These are phyloP conservation scores for Saccharomyces mikatae DNA, from an alignment of 805 yeast genomes.

Conservation along the genomic window DNA sequence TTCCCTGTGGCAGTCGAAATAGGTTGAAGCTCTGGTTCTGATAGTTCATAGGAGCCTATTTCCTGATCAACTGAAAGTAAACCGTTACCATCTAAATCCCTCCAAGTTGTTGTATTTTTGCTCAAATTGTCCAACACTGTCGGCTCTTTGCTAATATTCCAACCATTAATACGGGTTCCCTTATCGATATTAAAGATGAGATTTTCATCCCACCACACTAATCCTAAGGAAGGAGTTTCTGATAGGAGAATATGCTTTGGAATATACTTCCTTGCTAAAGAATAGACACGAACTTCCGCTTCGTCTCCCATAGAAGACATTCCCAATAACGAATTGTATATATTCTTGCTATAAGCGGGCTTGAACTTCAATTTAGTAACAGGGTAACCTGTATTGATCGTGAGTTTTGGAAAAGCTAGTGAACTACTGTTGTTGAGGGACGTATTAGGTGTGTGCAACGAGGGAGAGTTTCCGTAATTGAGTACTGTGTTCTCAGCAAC, in stretches of 20 bases:
- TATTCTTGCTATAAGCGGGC: constrained; percentile 25
- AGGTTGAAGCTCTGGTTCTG: constrained; percentile 1
- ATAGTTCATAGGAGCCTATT: constrained; percentile 17
- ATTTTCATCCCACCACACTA: constrained; percentile 32
- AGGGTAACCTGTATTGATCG: constrained; percentile 67
- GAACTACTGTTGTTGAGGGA: constrained; percentile 1
- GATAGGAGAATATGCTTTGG: constrained; percentile 45
- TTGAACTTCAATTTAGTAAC: constrained; percentile 46
- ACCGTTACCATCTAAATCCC: constrained; percentile 32
- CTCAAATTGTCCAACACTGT: constrained; percentile 25
- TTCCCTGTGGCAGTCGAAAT: background rate
- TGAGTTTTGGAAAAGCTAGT: constrained; percentile 51
- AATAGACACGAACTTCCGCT: constrained; percentile 60
- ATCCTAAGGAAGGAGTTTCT: constrained; percentile 25
- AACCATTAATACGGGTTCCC: constrained; percentile 26
- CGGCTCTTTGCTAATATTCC: constrained; percentile 28
- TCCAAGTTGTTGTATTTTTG: constrained; percentile 26
- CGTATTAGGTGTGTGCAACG: constrained; percentile 27
- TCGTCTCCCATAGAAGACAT: constrained; percentile 65
- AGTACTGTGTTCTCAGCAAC: constrained; percentile 1
- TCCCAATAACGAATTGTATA: constrained; percentile 61
- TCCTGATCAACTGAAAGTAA: constrained; percentile 24
- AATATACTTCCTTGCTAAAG: constrained; percentile 58
- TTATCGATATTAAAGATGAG: constrained; percentile 29
- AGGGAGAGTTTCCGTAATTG: constrained; percentile 52